Evolutionary conservation across 208 protist genomes (phyloP).

Genomic region (Herpetomonas muscarum): DNA sequence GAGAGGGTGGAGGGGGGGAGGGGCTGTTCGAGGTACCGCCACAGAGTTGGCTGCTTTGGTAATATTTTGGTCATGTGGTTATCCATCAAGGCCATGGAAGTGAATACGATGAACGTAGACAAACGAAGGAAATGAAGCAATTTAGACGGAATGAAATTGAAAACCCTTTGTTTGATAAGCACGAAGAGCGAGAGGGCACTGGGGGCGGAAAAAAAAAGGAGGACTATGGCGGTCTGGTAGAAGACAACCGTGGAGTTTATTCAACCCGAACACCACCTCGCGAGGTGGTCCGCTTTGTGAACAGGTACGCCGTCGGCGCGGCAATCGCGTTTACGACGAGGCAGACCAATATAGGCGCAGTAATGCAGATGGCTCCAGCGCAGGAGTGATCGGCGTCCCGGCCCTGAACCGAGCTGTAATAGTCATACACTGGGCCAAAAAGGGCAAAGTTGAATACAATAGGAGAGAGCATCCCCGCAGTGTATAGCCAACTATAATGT

Average conservation of each 20-base stretch:
- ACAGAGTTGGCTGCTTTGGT: no score
- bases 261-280: constrained; percentile 7
- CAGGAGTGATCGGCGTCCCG: constrained; percentile 27
- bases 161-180: background rate
- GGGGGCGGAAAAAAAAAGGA: constrained; percentile 11
- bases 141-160: constrained; percentile 7
- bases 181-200: background rate
- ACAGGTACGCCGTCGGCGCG: constrained; percentile 28
- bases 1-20: no score
- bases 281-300: constrained; percentile 26
- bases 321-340: constrained; percentile 47
- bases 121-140: constrained; percentile 3
- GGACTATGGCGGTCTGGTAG: no score
- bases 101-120: no score
- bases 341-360: constrained; percentile 44
- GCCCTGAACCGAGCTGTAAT: constrained; percentile 42
- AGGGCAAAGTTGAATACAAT: constrained; percentile 73
- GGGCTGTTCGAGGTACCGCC: no score
- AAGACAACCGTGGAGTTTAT: no score
- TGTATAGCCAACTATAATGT: constrained; percentile 83
- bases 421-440: constrained; percentile 71
- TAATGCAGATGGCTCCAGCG: constrained; percentile 53
- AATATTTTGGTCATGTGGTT: no score
- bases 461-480: constrained; percentile 74
- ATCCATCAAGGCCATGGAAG: no score